Percentiles rank a stretch among this genome's conserved stretches.
These are phyloP conservation scores for Kuraishia piskuri DNA, from an alignment of 805 yeast species.

Conservation along the genomic window DNA sequence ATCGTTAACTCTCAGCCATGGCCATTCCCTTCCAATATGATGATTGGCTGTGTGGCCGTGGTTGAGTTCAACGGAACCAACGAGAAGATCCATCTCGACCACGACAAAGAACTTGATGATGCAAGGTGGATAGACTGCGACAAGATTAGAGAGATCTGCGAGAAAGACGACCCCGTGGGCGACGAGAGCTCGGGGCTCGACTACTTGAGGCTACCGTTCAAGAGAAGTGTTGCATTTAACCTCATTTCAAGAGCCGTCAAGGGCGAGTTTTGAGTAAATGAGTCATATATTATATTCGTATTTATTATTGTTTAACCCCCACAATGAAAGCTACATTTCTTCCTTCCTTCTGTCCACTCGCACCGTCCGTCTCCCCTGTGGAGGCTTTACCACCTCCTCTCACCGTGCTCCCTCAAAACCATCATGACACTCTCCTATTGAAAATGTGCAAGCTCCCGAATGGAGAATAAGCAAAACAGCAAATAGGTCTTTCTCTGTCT, in stretches of 20 bases:
- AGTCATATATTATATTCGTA: neutral
- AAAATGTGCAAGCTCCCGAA: neutral
- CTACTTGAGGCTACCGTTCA: conserved; percentile 32
- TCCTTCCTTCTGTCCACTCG: too few species aligned
- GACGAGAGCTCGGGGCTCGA: conserved; percentile 20
- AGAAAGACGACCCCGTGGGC: conserved; percentile 11
- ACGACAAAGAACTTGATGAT: conserved; percentile 80
- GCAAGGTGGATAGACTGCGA: conserved; percentile 75
- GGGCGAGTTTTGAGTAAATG: neutral
- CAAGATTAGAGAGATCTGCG: conserved; percentile 35
- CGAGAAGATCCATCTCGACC: conserved; percentile 60
- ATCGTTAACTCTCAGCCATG: conserved; percentile 84
- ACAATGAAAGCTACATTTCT: neutral
- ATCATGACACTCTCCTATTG: neutral
- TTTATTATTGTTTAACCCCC: neutral
- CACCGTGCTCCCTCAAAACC: neutral
- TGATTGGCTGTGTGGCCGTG: conserved; percentile 84
- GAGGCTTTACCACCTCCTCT: too few species aligned
- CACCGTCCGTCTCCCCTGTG: too few species aligned
- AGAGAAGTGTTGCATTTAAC: conserved; percentile 32
- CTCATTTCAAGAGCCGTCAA: conserved; percentile 30
- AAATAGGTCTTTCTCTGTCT: neutral
- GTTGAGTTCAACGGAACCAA: conserved; percentile 64
- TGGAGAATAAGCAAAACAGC: neutral
- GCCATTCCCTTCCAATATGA: conserved; percentile 92